Percentiles rank a stretch among this genome's conserved stretches.
Conservation (phyloP, 805 yeast species). For the Metschnikowia cubensis region DNA sequence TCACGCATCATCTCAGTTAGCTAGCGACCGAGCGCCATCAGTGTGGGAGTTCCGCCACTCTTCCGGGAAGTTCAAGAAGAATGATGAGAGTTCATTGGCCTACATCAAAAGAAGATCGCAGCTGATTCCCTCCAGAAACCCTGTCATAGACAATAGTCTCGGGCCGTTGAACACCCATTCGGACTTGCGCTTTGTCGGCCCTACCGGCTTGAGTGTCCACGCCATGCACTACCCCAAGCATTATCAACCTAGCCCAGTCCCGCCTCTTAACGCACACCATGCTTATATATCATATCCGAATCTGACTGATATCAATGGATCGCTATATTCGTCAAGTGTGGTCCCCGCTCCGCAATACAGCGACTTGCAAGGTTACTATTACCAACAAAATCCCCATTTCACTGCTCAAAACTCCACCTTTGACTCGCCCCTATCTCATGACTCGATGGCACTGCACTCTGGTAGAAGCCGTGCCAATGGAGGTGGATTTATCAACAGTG, state of each 20-base stretch:
- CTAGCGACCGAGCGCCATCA: conserved; percentile 24
- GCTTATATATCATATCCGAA: not conserved
- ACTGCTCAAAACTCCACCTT: not conserved
- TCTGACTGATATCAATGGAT: not conserved
- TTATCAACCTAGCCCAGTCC: not conserved
- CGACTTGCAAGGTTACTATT: not conserved
- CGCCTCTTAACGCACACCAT: not conserved
- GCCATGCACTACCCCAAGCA: not conserved
- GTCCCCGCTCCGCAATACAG: not conserved
- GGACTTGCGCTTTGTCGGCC: not conserved
- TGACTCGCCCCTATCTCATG: not conserved
- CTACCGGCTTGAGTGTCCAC: not conserved
- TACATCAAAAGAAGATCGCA: conserved; percentile 48
- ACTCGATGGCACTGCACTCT: conserved; percentile 1
- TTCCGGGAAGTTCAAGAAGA: conserved; percentile 46
- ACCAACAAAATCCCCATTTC: not conserved
- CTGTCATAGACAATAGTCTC: not conserved
- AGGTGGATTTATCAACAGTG: not conserved
- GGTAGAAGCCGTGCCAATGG: conserved; percentile 1
- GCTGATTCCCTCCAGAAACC: conserved; percentile 21
- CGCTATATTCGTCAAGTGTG: not conserved
- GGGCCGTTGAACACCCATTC: not conserved
- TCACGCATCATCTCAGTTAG: conserved; percentile 7
- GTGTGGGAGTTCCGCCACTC: conserved; percentile 58
- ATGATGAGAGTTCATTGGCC: conserved; percentile 42